Evolutionary conservation across 495 filamentous ascomycete genomes (phyloP).

Genomic region (Xylaria cubensis): DNA sequence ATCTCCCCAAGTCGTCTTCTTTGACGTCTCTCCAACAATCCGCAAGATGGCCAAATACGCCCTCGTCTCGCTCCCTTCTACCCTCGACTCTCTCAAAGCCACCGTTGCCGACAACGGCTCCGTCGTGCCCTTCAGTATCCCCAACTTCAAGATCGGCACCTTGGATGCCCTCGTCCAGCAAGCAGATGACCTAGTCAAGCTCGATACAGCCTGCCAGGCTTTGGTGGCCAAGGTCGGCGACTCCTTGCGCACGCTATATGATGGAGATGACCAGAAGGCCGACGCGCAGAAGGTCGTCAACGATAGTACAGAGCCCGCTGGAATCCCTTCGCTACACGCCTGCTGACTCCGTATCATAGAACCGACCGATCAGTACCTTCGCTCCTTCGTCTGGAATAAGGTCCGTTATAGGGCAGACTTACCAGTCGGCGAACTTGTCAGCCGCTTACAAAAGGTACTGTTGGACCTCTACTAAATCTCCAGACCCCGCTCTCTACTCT

Average conservation of each 20-base stretch:
- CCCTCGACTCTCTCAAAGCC: constrained; percentile 71
- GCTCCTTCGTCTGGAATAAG: constrained; percentile 92
- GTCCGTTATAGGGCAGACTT: constrained; percentile 94
- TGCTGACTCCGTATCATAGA: constrained; percentile 58
- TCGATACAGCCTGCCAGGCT: constrained; percentile 76
- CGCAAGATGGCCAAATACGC: constrained; percentile 46
- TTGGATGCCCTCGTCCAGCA: constrained; percentile 96
- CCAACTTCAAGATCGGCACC: constrained; percentile 96
- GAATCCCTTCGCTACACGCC: background rate
- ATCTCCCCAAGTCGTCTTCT: constrained; percentile 22
- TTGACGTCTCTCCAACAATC: constrained; percentile 27
- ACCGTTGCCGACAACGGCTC: constrained; percentile 80
- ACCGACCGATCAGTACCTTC: constrained; percentile 90
- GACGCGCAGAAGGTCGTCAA: constrained; percentile 91
- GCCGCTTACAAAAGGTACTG: constrained; percentile 80
- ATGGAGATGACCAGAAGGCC: constrained; percentile 81
- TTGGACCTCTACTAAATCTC: background rate
- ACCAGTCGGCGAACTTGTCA: constrained; percentile 82
- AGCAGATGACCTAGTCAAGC: constrained; percentile 92
- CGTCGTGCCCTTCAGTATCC: constrained; percentile 79
- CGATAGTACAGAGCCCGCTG: constrained; percentile 70
- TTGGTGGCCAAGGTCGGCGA: constrained; percentile 90
- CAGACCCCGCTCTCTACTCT: background rate
- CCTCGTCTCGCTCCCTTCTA: constrained; percentile 57
- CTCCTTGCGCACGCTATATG: constrained; percentile 77